These are phyloP conservation scores for Lachnellula occidentalis DNA, from an alignment of 2,329 filamentous ascomycete species.

Conservation along the genomic window DNA sequence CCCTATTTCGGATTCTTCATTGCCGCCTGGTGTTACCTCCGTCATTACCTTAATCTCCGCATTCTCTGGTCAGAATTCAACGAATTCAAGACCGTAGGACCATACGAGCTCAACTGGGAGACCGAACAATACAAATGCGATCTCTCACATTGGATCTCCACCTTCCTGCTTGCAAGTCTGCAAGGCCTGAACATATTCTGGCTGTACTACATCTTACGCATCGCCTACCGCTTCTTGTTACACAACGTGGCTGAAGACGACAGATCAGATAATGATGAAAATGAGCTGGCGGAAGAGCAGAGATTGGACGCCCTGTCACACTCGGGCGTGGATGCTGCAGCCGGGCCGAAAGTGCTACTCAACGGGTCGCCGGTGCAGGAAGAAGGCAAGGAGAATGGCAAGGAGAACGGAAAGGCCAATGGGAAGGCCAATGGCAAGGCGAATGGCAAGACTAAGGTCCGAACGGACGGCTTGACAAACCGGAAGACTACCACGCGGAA, in stretches of 20 bases:
- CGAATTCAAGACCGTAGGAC: constrained; percentile 67
- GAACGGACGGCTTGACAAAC: constrained; percentile 17
- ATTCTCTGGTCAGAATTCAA: constrained; percentile 71
- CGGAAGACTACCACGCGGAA: constrained; percentile 11
- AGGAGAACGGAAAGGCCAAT: background rate
- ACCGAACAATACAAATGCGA: constrained; percentile 71
- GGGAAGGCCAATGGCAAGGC: constrained; percentile 4
- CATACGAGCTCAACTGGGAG: constrained; percentile 71
- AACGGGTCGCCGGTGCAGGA: constrained; percentile 12
- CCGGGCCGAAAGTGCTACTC: constrained; percentile 12
- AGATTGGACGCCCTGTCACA: constrained; percentile 16
- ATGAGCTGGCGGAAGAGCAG: constrained; percentile 19
- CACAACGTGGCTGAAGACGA: constrained; percentile 61
- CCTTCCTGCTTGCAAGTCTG: constrained; percentile 57
- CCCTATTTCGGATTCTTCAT: constrained; percentile 86
- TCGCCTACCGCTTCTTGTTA: constrained; percentile 64
- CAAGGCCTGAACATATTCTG: constrained; percentile 76
- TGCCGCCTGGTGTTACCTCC: constrained; percentile 78
- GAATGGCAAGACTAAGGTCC: constrained; percentile 16
- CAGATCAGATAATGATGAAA: constrained; percentile 62
- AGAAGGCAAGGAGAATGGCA: background rate
- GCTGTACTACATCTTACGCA: constrained; percentile 70
- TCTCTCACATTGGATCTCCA: constrained; percentile 62
- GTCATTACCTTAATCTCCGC: constrained; percentile 75
- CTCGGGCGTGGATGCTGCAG: constrained; percentile 6